phyloP scores from a whole-genome alignment of 345 rosid genomes.

The Populus nigra region DNA sequence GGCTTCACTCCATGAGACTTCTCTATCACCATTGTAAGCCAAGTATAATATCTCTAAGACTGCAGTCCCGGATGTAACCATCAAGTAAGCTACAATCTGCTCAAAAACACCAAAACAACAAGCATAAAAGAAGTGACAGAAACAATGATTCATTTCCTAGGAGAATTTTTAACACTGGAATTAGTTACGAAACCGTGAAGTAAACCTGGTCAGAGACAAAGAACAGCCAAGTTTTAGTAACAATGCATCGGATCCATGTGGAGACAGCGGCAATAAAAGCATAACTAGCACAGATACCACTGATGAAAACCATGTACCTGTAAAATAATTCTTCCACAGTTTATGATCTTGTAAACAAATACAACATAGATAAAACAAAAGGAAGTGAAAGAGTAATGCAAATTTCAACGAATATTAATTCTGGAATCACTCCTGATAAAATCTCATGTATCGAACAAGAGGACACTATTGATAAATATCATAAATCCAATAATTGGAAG shows the following conservation, averaged over 20 bases:
- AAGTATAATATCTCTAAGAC: constrained; percentile 58
- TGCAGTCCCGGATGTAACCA: constrained; percentile 77
- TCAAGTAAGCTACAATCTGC: constrained; percentile 73
- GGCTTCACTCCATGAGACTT: constrained; percentile 83
- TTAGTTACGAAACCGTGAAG: not conserved
- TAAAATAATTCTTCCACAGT: not conserved
- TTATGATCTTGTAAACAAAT: not conserved
- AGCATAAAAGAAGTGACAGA: not conserved
- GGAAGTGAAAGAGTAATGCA: not conserved
- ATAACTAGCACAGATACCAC: constrained; percentile 62
- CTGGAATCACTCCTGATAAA: not conserved
- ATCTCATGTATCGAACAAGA: not conserved
- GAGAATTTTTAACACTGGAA: not conserved
- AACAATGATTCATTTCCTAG: not conserved
- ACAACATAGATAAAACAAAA: not conserved
- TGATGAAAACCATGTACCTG: constrained; percentile 73
- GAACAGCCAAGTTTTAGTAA: constrained; percentile 70
- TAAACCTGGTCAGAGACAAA: constrained; percentile 86
- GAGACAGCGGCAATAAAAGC: constrained; percentile 56
- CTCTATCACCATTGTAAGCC: constrained; percentile 59
- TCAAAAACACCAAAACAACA: not conserved
- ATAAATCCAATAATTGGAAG: not conserved
- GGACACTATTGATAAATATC: not conserved
- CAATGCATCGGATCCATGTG: constrained; percentile 56
- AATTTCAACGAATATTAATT: not conserved